These are phyloP conservation scores for Fusarium veterinarium DNA, from an alignment of 2,329 filamentous ascomycete genomes.

Conservation along the genomic window DNA sequence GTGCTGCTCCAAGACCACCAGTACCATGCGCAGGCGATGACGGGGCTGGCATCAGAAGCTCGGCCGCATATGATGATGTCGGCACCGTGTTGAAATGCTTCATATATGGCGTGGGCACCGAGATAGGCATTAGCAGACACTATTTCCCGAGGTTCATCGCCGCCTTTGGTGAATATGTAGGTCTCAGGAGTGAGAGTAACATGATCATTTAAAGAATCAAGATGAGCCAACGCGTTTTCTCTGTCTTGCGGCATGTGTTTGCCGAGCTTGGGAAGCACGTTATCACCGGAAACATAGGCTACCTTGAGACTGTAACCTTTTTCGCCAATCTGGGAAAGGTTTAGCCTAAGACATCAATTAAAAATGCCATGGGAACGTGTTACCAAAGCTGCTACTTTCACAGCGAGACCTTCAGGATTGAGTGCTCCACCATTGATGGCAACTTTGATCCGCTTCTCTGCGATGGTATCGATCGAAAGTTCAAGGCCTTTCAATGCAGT, in stretches of 20 bases:
- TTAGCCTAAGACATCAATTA: accelerated
- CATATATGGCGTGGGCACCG: background rate
- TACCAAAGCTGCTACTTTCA: background rate
- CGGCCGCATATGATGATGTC: background rate
- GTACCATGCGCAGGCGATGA: background rate
- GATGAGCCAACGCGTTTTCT: background rate
- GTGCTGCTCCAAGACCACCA: background rate
- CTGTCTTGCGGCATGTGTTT: background rate
- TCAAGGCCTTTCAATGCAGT: background rate
- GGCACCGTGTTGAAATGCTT: background rate
- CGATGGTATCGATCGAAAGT: background rate
- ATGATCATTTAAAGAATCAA: background rate
- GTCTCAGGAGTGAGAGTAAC: background rate
- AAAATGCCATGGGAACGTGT: accelerated
- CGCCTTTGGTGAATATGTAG: background rate
- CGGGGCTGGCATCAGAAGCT: background rate
- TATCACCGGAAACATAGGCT: background rate
- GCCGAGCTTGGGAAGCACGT: background rate
- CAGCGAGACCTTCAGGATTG: background rate
- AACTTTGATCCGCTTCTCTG: background rate
- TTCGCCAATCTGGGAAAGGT: accelerated
- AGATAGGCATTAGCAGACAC: background rate
- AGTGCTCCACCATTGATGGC: background rate
- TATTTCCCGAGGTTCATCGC: background rate
- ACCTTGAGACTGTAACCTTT: background rate